A percentile compares a stretch with the other conserved stretches of the same genome.
Conservation (phyloP, 139 green algal genomes). For the Desmodesmus armatus region DNA sequence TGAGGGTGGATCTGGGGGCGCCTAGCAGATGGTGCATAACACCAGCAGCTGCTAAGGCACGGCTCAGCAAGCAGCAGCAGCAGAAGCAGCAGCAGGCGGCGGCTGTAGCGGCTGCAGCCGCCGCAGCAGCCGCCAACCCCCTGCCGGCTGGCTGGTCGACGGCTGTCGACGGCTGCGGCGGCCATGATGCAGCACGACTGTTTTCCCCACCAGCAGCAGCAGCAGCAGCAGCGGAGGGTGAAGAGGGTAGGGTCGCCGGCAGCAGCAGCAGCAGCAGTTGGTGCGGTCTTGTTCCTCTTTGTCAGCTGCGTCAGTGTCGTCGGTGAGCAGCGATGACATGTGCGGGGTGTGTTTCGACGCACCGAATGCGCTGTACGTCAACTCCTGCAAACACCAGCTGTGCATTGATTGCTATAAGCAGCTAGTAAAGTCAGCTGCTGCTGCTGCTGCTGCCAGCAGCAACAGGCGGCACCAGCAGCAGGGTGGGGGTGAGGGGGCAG, state of each 20-base stretch:
- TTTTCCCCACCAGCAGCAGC: not conserved
- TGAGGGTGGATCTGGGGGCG: slow-evolving; percentile 29
- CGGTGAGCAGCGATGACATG: too few species aligned
- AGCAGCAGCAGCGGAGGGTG: not conserved
- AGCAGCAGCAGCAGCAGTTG: too few species aligned
- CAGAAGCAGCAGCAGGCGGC: not conserved
- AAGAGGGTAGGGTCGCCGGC: too few species aligned
- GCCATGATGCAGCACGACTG: too few species aligned
- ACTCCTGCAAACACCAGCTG: not conserved
- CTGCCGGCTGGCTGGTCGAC: too few species aligned
- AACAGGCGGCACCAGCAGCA: not conserved
- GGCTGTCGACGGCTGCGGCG: too few species aligned
- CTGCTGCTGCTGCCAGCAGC: not conserved
- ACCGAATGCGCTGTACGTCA: slow-evolving; percentile 2
- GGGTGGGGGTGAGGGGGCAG: too few species aligned
- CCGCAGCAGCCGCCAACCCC: too few species aligned
- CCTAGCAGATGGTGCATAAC: slow-evolving; percentile 24
- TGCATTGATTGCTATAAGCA: slow-evolving; percentile 35
- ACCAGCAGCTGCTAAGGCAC: not conserved
- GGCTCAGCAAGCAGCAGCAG: not conserved
- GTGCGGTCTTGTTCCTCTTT: too few species aligned
- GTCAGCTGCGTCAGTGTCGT: too few species aligned
- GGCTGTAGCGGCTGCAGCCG: too few species aligned
- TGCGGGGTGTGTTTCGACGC: slow-evolving; percentile 24
- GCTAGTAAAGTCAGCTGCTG: not conserved